Evolutionary conservation across 148 eudicot species (phyloP).

Genomic region (Camellia japonica): DNA sequence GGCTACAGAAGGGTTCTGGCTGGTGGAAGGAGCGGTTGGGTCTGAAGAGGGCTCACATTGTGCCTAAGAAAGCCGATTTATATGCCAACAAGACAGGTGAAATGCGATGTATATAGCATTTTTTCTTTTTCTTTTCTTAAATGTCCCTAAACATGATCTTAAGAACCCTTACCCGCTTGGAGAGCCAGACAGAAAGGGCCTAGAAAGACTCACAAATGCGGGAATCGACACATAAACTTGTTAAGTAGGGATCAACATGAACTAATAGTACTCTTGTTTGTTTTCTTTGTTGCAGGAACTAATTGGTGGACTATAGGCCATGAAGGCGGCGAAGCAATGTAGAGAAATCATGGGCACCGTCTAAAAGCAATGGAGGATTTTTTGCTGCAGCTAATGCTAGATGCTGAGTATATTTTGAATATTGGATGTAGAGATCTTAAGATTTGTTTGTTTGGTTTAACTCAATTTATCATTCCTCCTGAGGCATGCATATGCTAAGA

Average conservation of each 20-base stretch:
- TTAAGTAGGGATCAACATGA: no score
- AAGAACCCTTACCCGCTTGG: no score
- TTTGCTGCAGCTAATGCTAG: conserved; percentile 5
- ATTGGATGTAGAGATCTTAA: conserved; percentile 9
- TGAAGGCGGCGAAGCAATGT: not conserved
- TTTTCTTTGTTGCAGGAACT: conserved; percentile 12
- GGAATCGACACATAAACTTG: no score
- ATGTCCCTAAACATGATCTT: no score
- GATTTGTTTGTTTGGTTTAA: conserved; percentile 5
- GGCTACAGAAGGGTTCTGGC: conserved; percentile 22
- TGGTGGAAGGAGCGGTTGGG: conserved; percentile 39
- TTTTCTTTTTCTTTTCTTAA: not conserved
- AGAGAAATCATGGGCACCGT: not conserved
- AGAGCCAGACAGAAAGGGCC: no score
- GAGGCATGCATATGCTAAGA: no score
- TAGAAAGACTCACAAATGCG: no score
- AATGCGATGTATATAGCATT: not conserved
- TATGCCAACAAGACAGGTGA: conserved; percentile 12
- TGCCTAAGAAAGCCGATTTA: conserved; percentile 21
- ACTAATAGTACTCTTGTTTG: not conserved
- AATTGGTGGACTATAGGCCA: not conserved
- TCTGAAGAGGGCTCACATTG: conserved; percentile 25
- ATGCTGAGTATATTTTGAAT: not conserved
- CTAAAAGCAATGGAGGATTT: not conserved
- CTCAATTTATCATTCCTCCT: not conserved